Conservation (phyloP, 2,329 filamentous ascomycete species). For the Trichophyton rubrum region DNA sequence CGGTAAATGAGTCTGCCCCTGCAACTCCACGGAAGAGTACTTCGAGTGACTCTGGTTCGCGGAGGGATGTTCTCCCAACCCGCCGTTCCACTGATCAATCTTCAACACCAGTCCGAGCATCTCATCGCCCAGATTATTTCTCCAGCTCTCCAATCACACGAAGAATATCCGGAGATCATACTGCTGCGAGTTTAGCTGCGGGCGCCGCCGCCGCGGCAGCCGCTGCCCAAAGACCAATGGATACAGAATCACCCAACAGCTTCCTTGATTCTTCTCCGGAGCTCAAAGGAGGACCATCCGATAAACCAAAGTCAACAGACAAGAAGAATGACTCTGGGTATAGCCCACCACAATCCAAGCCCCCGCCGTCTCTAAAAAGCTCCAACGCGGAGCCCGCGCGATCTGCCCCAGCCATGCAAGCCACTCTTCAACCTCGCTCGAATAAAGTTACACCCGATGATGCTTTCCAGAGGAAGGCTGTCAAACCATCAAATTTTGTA, state of each 20-base stretch:
- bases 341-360: neutral
- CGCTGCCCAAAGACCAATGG: neutral
- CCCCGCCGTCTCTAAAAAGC: neutral
- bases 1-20: constrained; percentile 15
- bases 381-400: neutral
- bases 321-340: neutral
- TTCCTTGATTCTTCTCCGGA: neutral
- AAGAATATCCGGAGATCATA: constrained; percentile 6
- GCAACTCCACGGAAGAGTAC: constrained; percentile 18
- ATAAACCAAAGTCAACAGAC: neutral
- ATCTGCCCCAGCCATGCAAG: neutral
- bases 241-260: neutral
- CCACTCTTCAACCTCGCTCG: neutral
- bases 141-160: constrained; percentile 9
- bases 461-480: neutral
- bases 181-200: constrained; percentile 8
- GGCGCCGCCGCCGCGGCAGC: constrained; percentile 12
- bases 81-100: neutral
- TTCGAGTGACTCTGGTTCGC: constrained; percentile 18
- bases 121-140: constrained; percentile 13
- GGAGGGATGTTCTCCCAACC: neutral
- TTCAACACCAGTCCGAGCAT: neutral
- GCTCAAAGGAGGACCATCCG: neutral
- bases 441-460: neutral
- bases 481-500: neutral